Evolutionary conservation across 2,329 filamentous ascomycete species (phyloP).

Genomic region (Calonectria pauciramosa): DNA sequence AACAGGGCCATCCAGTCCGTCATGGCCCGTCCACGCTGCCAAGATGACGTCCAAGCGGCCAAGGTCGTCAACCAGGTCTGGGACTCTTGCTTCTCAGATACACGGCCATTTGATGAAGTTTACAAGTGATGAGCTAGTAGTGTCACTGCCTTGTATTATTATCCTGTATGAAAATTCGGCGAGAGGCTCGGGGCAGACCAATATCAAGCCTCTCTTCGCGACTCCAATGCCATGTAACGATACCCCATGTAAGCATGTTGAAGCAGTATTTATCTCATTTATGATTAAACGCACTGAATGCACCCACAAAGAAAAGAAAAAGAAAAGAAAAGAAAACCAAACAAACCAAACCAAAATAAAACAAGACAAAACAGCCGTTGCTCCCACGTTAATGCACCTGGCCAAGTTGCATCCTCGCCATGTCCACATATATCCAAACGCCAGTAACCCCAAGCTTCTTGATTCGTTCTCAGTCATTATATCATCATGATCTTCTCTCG

Average conservation of each 20-base stretch:
- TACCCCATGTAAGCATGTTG: constrained; percentile 37
- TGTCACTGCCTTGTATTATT: constrained; percentile 18
- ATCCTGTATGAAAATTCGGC: neutral
- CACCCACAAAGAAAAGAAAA: neutral
- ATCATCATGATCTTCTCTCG: constrained; percentile 56
- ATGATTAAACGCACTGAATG: constrained; percentile 28
- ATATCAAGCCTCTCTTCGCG: constrained; percentile 29
- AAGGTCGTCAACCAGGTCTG: constrained; percentile 97
- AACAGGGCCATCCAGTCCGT: constrained; percentile 85
- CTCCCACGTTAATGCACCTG: constrained; percentile 49
- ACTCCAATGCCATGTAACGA: constrained; percentile 43
- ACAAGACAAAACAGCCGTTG: constrained; percentile 33
- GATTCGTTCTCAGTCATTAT: constrained; percentile 36
- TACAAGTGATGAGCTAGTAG: constrained; percentile 72
- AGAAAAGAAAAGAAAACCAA: constrained; percentile 22
- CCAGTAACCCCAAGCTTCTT: constrained; percentile 33
- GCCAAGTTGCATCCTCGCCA: constrained; percentile 34
- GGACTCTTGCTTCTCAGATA: constrained; percentile 96
- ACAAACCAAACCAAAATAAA: constrained; percentile 34
- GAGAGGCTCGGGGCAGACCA: constrained; percentile 18
- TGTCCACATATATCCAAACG: constrained; percentile 37
- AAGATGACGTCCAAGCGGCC: constrained; percentile 86
- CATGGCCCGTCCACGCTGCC: constrained; percentile 81
- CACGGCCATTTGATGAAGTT: constrained; percentile 95
- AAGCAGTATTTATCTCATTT: constrained; percentile 31